Evolutionary conservation across 2,329 filamentous ascomycete genomes (phyloP), one percentile per base, ranked within the genome.

Genomic region (Chaetothyriales sp.): DNA sequence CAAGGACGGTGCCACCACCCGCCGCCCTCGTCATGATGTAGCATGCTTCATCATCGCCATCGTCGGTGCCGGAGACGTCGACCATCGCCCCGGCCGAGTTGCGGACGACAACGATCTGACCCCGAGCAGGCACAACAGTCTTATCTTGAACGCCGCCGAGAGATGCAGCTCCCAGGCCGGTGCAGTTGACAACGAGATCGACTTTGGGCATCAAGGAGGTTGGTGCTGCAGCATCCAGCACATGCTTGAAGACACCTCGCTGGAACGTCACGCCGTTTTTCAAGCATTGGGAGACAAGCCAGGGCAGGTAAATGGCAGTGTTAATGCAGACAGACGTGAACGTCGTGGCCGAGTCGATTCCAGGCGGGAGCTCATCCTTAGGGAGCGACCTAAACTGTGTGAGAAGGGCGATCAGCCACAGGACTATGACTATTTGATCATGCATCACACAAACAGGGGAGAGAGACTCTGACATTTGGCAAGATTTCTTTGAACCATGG

Each of bases 261-360:
- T 78, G 76, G 61, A 90, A 70, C 1, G 79, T 71, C 5, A 85
- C 83, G 22, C 86, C 85, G 51, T 80, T 78, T 59, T 79, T 80
- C 26, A 84, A 73, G 64, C 86, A 93, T 68, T 90, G 81, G 0
- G 84, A 83, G 0, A 84, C 71, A 0, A 95, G 80, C 79, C 85
- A 95, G 3, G 85, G 79, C 1, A 95, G 79, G 67, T 95, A 95
- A 49, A 95, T 68, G 43, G 84, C 79, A 0, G 85, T 85, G 69
- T 96, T 95, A 65, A 95, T 86, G 68, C 89, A 95, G 43, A 95
- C 81, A 1, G 85, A 90, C 6, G 79, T 87, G 66, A 90, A 94
- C 50, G 76, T 73, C 47, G 79, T 84, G 19, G 80, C 87, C 10
- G 82, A 83, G 54, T 87, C 81, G 49, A 81, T 76, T 7, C 49